phyloP scores from a whole-genome alignment of 768 basidiomycete genomes.

The Astraeus odoratus region DNA sequence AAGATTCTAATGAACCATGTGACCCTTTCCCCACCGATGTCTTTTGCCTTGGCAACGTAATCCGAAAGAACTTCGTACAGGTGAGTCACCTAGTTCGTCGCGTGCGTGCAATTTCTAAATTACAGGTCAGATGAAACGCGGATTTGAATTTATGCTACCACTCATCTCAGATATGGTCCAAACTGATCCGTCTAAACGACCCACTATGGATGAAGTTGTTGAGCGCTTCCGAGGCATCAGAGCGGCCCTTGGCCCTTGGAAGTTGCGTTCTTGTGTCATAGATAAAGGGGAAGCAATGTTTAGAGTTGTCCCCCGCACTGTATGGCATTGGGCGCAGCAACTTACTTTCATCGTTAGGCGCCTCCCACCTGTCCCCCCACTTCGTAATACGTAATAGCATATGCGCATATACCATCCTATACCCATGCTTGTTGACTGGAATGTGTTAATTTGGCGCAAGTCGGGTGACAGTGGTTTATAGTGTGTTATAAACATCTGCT shows the following conservation, averaged over 20 bases:
- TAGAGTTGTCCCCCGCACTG: slow-evolving; percentile 1
- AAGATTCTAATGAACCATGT: slow-evolving; percentile 2
- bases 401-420: neutral
- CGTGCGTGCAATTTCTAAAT: neutral
- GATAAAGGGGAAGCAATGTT: neutral
- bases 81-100: neutral
- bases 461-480: no score
- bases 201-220: slow-evolving; percentile 32
- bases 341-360: slow-evolving; percentile 9
- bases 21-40: slow-evolving; percentile 19
- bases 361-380: slow-evolving; percentile 9
- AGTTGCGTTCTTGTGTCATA: slow-evolving; percentile 18
- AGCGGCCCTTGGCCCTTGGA: slow-evolving; percentile 11
- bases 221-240: slow-evolving; percentile 18
- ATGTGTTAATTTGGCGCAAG: no score
- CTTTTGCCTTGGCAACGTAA: slow-evolving; percentile 12
- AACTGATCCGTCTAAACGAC: slow-evolving; percentile 28
- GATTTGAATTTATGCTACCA: slow-evolving; percentile 27
- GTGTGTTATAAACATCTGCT: no score
- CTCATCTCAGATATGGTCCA: slow-evolving; percentile 31
- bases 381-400: no score
- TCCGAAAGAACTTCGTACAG: slow-evolving; percentile 8
- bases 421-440: no score
- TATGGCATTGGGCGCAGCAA: slow-evolving; percentile 12
- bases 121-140: neutral